phyloP scores from a whole-genome alignment of 2,329 filamentous ascomycete genomes.

The Ophiostoma ulmi region DNA sequence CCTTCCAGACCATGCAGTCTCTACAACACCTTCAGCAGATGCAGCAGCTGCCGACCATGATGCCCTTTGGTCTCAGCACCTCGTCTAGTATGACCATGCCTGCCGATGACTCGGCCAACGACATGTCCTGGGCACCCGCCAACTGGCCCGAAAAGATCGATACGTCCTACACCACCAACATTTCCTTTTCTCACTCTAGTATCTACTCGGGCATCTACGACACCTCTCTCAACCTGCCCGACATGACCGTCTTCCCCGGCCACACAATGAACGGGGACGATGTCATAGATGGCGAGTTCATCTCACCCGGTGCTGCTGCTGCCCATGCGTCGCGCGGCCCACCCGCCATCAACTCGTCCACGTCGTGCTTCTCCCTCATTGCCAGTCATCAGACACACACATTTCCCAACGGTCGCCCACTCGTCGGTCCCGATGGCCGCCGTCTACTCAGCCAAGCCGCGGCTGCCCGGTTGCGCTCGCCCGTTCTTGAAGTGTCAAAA shows the following conservation, averaged over 20 bases:
- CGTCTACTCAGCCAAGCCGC: conserved; percentile 17
- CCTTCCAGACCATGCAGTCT: background rate
- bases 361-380: background rate
- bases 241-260: background rate
- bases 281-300: conserved; percentile 11
- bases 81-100: background rate
- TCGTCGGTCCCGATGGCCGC: conserved; percentile 15
- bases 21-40: background rate
- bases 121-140: conserved; percentile 2
- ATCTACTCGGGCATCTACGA: conserved; percentile 7
- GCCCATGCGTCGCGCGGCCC: background rate
- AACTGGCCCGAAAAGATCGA: conserved; percentile 3
- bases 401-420: conserved; percentile 15
- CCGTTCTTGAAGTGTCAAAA: conserved; percentile 20
- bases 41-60: conserved; percentile 4
- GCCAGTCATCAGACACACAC: background rate
- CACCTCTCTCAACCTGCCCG: conserved; percentile 1
- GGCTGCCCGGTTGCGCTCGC: conserved; percentile 11
- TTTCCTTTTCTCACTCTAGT: background rate
- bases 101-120: background rate
- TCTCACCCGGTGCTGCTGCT: background rate
- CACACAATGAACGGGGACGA: background rate
- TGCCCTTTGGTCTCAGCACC: conserved; percentile 1
- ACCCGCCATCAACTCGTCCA: background rate
- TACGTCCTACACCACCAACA: background rate